Evolutionary conservation across 1,284 basidiomycete genomes (phyloP).

Genomic region (Kwoniella shivajii): DNA sequence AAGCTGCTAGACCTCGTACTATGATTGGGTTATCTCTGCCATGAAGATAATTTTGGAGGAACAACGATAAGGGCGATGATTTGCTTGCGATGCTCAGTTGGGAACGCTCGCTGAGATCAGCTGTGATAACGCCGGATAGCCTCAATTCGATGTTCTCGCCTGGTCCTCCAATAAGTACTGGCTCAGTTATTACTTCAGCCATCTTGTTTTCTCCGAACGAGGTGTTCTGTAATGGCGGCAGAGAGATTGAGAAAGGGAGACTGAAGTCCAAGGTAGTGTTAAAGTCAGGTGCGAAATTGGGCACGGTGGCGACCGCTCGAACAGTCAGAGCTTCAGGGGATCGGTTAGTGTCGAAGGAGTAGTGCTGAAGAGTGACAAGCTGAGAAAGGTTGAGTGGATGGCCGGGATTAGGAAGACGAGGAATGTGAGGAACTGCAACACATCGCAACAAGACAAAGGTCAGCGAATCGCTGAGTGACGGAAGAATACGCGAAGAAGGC

Average conservation of each 20-base stretch:
- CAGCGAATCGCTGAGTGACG: too few relatives aligned
- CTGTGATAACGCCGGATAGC: slow-evolving; percentile 40
- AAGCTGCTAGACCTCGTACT: slow-evolving; percentile 35
- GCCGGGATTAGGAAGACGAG: slow-evolving; percentile 46
- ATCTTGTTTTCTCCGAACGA: slow-evolving; percentile 27
- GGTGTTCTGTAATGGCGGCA: slow-evolving; percentile 17
- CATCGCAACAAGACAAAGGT: too few relatives aligned
- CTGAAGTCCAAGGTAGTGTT: slow-evolving; percentile 38
- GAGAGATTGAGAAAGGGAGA: slow-evolving; percentile 46
- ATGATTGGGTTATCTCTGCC: slow-evolving; percentile 43
- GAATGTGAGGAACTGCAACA: slow-evolving; percentile 43
- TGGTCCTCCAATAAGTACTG: slow-evolving; percentile 23
- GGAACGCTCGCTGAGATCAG: slow-evolving; percentile 17
- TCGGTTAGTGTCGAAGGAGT: slow-evolving; percentile 34
- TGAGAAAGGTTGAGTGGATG: slow-evolving; percentile 40
- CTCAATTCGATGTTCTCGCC: slow-evolving; percentile 25
- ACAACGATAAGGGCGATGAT: slow-evolving; percentile 33
- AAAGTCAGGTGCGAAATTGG: slow-evolving; percentile 29
- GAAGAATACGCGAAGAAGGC: too few relatives aligned
- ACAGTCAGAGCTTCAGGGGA: slow-evolving; percentile 29
- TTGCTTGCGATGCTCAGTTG: neutral
- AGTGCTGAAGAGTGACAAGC: slow-evolving; percentile 43
- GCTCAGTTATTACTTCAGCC: slow-evolving; percentile 45
- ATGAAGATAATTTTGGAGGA: slow-evolving; percentile 46
- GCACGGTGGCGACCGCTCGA: slow-evolving; percentile 37